These are phyloP conservation scores for Pyricularia grisea DNA, from an alignment of 2,329 filamentous ascomycete species.

Conservation along the genomic window DNA sequence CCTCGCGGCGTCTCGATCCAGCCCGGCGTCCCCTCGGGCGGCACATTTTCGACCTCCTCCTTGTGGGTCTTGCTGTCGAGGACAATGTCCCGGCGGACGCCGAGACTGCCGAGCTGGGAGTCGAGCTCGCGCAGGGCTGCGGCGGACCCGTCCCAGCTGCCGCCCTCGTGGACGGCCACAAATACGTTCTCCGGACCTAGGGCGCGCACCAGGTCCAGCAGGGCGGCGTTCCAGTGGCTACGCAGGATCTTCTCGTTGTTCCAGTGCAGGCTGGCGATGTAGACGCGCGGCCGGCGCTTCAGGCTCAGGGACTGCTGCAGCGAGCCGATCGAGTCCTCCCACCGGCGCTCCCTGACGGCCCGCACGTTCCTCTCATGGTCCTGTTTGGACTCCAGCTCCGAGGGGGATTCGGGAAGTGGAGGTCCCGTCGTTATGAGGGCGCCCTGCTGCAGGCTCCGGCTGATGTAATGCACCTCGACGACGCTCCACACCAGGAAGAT, in stretches of 20 bases:
- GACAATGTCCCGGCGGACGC: conserved; percentile 23
- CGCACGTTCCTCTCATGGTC: neutral
- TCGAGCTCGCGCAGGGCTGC: conserved; percentile 50
- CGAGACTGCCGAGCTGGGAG: conserved; percentile 34
- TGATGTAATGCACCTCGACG: conserved; percentile 4
- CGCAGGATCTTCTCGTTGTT: conserved; percentile 53
- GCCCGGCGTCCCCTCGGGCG: conserved; percentile 29
- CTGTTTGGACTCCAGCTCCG: neutral
- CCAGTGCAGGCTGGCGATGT: conserved; percentile 59
- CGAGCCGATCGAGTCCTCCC: neutral
- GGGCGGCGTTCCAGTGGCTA: conserved; percentile 47
- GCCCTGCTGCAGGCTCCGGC: conserved; percentile 1
- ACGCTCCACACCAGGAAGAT: conserved; percentile 4
- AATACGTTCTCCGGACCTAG: conserved; percentile 55
- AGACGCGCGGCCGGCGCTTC: conserved; percentile 29
- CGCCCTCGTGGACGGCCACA: conserved; percentile 57
- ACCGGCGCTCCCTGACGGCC: neutral
- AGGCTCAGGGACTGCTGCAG: conserved; percentile 2
- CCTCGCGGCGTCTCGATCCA: conserved; percentile 50
- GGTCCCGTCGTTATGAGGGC: too few species aligned
- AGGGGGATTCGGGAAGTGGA: neutral
- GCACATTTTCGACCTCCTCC: conserved; percentile 39
- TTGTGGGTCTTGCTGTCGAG: conserved; percentile 37
- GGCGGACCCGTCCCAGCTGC: conserved; percentile 59
- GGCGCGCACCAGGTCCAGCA: conserved; percentile 44